These are phyloP conservation scores for Wickerhamiella siamensis DNA, from an alignment of 805 yeast species.

Conservation along the genomic window DNA sequence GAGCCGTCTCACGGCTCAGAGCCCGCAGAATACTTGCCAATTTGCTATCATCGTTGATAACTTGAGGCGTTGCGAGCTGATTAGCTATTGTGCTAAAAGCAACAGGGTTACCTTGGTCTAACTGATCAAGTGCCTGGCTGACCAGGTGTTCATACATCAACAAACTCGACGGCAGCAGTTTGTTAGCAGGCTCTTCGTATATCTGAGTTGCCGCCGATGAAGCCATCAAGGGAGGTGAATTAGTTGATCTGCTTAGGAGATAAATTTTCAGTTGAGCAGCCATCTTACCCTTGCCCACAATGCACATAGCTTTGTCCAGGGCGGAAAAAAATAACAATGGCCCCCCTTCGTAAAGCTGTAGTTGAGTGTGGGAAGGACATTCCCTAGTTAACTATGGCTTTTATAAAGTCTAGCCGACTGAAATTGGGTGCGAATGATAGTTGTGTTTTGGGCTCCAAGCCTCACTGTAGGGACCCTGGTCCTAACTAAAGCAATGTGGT, in stretches of 20 bases:
- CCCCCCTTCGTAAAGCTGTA: too few species aligned
- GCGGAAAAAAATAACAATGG: too few species aligned
- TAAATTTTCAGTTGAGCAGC: neutral
- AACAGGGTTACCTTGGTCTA: constrained; percentile 5
- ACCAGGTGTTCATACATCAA: constrained; percentile 8
- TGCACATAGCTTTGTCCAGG: too few species aligned
- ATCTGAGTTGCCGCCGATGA: neutral
- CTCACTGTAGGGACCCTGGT: too few species aligned
- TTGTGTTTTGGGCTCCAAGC: too few species aligned
- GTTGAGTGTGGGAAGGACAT: too few species aligned
- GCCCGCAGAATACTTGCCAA: constrained; percentile 41
- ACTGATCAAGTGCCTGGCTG: constrained; percentile 10
- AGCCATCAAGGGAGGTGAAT: neutral
- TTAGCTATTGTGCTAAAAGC: constrained; percentile 7
- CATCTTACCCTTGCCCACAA: too few species aligned
- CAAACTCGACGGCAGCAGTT: neutral
- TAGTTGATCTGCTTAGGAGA: neutral
- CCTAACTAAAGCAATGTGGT: too few species aligned
- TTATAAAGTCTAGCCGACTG: too few species aligned
- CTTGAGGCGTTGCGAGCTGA: constrained; percentile 1
- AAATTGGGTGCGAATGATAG: too few species aligned
- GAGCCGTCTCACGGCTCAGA: constrained; percentile 50
- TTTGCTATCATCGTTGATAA: constrained; percentile 24
- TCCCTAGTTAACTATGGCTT: too few species aligned
- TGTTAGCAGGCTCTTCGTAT: neutral